Percentiles rank a stretch among this genome's conserved stretches.
phyloP scores from a whole-genome alignment of 108 stramenopile genomes.

The Stephanodiscus triporus region DNA sequence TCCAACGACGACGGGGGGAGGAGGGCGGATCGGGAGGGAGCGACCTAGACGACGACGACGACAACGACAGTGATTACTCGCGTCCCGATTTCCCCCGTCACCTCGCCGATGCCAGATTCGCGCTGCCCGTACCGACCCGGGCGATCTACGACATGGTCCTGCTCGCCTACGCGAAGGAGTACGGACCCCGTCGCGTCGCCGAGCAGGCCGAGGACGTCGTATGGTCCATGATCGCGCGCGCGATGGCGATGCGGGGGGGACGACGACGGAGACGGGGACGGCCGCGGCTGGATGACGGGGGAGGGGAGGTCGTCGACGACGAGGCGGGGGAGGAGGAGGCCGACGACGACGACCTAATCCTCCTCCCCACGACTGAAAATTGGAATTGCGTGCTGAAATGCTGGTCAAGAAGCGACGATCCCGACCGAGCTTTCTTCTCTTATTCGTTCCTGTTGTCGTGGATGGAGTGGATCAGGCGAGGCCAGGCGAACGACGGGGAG shows the following conservation, averaged over 20 bases:
- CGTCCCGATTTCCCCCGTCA: too few relatives aligned
- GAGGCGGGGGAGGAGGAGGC: background rate
- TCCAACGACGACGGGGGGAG: constrained; percentile 1
- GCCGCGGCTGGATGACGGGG: background rate
- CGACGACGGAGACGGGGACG: background rate
- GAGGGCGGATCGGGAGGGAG: too few relatives aligned
- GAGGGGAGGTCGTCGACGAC: background rate
- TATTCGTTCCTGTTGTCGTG: constrained; percentile 31
- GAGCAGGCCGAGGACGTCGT: constrained; percentile 43
- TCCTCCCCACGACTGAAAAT: constrained; percentile 29
- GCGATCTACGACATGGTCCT: constrained; percentile 45
- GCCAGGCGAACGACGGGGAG: background rate
- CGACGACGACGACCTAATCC: background rate
- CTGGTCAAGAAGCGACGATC: constrained; percentile 41
- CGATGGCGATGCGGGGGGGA: background rate
- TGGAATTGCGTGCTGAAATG: constrained; percentile 46
- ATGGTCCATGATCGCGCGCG: constrained; percentile 41
- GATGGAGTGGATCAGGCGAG: constrained; percentile 20
- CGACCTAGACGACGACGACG: background rate
- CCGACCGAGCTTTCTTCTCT: constrained; percentile 31
- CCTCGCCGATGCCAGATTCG: constrained; percentile 12
- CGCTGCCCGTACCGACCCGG: constrained; percentile 17
- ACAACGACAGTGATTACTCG: background rate
- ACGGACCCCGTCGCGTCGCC: constrained; percentile 19
- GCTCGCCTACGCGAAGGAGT: constrained; percentile 26